These are phyloP conservation scores for Diaporthe velutina DNA, from an alignment of 2,329 filamentous ascomycete genomes.

Conservation along the genomic window DNA sequence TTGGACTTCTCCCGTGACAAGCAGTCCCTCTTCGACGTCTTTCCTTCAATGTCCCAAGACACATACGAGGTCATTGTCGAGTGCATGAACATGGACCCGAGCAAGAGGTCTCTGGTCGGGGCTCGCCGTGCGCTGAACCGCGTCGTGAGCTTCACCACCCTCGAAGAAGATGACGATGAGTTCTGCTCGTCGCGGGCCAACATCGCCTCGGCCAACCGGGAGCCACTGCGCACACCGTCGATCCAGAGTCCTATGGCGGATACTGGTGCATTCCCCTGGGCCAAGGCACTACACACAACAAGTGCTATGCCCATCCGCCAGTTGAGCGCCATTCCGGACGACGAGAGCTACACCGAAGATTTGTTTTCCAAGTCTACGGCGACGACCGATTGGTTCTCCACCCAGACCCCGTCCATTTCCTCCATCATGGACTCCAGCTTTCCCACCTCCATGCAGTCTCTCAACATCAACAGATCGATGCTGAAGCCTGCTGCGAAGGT, in stretches of 20 bases:
- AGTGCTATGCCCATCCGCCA: slow-evolving; percentile 78
- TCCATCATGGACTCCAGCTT: slow-evolving; percentile 88
- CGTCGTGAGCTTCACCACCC: slow-evolving; percentile 91
- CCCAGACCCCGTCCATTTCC: slow-evolving; percentile 83
- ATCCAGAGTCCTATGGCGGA: slow-evolving; percentile 89
- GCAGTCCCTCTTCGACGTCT: slow-evolving; percentile 97
- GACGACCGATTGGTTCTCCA: slow-evolving; percentile 80
- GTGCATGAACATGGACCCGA: slow-evolving; percentile 91
- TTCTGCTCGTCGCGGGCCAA: slow-evolving; percentile 87
- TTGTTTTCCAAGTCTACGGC: slow-evolving; percentile 84
- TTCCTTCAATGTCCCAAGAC: slow-evolving; percentile 98
- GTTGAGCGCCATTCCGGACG: slow-evolving; percentile 87
- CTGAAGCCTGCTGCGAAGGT: slow-evolving; percentile 64
- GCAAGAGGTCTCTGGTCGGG: slow-evolving; percentile 84
- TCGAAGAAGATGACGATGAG: slow-evolving; percentile 91
- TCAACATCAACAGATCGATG: slow-evolving; percentile 65
- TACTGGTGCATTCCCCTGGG: slow-evolving; percentile 91
- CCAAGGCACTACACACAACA: slow-evolving; percentile 86
- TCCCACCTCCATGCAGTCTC: slow-evolving; percentile 83
- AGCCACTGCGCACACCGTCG: slow-evolving; percentile 95
- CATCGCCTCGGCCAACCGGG: slow-evolving; percentile 88
- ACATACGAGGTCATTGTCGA: slow-evolving; percentile 94
- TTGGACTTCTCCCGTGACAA: slow-evolving; percentile 93
- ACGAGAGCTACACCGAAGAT: slow-evolving; percentile 85
- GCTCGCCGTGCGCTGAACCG: slow-evolving; percentile 83